Evolutionary conservation across 228 moss, liverwort and hornwort species (phyloP), one percentile per base, ranked within the genome.

Genomic region (Sphagnum magellanicum): DNA sequence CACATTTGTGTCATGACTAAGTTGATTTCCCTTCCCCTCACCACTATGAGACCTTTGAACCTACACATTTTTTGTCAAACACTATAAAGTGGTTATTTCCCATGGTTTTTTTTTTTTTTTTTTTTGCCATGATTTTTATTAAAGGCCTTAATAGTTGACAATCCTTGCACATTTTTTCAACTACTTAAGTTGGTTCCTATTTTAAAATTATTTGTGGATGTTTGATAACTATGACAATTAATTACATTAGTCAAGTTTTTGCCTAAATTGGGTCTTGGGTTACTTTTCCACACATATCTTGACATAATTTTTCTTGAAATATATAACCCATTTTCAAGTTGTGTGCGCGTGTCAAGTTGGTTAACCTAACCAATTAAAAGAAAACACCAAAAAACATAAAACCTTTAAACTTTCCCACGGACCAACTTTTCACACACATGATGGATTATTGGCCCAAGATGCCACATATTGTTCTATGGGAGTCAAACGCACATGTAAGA

Each of bases 41-140:
- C 75, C 66, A 50, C 65, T 71, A 76, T 66, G 71, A 71, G 76
- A 76, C 76, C 71, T 72, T 52, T 72, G 76, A 72, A 66, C 76
- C 52, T 58, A 65, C 51, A 66, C 75, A 67, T 76, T 65, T 57
- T 76, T 58, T 71, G 71, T 76, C 60, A 64, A 59, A 76, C 69
- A 60, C 66, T 76, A 65, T 70, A 64, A 75, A 75, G 75, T 64
- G 50, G 75, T 75, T 75, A 70, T 64, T 70, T 75, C 70, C 70
- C 64, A 14, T 75, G 70, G 64, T 70, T 70, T 69, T n/a, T n/a
- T n/a, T n/a, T n/a, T n/a, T 32, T 32, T 1, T 32, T 32, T 32
- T 32, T 32, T 32, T 32, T 1, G 1, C 57, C 57, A 8, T 58
- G 57, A 58, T 8, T 14, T 58, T 58, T 58, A 2, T 58, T 14